Conservation (phyloP, 1,284 basidiomycete genomes). For the Ceratobasidium theobromae region DNA sequence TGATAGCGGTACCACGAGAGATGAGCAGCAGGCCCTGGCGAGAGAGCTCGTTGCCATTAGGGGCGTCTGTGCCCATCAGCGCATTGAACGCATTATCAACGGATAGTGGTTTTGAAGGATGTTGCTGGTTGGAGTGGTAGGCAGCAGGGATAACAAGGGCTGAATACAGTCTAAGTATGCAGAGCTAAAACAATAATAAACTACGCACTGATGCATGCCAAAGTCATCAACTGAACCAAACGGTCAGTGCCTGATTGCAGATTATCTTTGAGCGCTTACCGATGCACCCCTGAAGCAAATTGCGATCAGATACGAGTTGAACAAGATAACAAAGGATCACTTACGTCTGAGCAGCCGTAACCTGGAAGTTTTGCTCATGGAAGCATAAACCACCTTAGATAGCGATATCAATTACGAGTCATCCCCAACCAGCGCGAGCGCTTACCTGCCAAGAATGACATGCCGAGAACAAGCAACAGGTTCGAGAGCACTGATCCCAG, state of each 20-base stretch:
- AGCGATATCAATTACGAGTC: conserved; percentile 36
- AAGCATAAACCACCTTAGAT: conserved; percentile 61
- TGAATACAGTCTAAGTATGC: conserved; percentile 39
- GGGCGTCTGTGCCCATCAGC: conserved; percentile 17
- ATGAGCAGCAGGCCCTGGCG: conserved; percentile 67
- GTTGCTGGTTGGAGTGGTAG: conserved; percentile 56
- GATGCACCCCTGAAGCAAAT: conserved; percentile 35
- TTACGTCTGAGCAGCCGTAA: conserved; percentile 83
- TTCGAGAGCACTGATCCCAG: conserved; percentile 87
- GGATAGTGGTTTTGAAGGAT: conserved; percentile 35
- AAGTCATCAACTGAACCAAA: conserved; percentile 68
- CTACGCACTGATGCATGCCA: conserved; percentile 79
- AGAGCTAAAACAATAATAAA: neutral
- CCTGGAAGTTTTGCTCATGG: conserved; percentile 72
- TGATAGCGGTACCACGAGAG: conserved; percentile 80
- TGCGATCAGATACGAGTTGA: conserved; percentile 28
- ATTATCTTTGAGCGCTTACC: neutral
- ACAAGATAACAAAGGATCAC: conserved; percentile 41
- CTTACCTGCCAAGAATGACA: conserved; percentile 78
- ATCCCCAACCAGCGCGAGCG: neutral
- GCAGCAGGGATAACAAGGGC: conserved; percentile 91
- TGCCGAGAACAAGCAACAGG: conserved; percentile 82
- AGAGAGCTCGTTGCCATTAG: conserved; percentile 42
- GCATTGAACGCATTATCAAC: conserved; percentile 3
- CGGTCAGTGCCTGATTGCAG: conserved; percentile 29